These are phyloP conservation scores for Blastocystis sp. DNA, from an alignment of 352 stramenopile genomes.

Conservation along the genomic window DNA sequence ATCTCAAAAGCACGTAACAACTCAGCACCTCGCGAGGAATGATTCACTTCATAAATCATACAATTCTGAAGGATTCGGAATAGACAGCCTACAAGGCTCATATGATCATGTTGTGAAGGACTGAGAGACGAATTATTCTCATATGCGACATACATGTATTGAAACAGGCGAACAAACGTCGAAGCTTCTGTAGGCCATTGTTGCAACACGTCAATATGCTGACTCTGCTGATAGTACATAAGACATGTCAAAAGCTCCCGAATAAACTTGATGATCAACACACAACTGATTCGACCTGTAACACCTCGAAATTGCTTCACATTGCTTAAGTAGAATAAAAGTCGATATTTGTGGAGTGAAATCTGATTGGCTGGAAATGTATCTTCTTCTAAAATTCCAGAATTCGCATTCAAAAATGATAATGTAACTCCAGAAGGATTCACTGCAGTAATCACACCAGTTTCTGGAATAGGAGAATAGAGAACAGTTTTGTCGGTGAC, in stretches of 20 bases:
- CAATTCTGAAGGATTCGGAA: background rate
- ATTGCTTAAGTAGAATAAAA: constrained; percentile 30
- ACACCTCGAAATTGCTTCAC: constrained; percentile 16
- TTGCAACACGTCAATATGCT: constrained; percentile 3
- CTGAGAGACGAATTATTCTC: background rate
- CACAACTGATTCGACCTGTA: background rate
- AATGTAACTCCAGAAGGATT: background rate
- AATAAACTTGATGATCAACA: constrained; percentile 22
- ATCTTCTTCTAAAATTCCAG: constrained; percentile 27
- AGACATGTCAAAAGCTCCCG: constrained; percentile 27
- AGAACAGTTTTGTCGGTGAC: background rate
- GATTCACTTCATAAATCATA: background rate
- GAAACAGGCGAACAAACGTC: background rate
- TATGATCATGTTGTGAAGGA: constrained; percentile 17
- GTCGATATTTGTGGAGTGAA: constrained; percentile 35
- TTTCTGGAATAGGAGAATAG: constrained; percentile 18
- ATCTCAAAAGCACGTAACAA: background rate
- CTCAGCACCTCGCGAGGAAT: background rate
- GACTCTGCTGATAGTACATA: background rate
- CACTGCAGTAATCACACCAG: constrained; percentile 6
- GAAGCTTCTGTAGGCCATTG: background rate
- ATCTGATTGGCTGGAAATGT: background rate
- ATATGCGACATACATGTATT: constrained; percentile 21
- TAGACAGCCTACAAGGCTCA: constrained; percentile 19
- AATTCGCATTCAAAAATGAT: constrained; percentile 11